Base-by-base conservation (phyloP, 2,329 filamentous ascomycete species). In the Oidium heveae region DNA sequence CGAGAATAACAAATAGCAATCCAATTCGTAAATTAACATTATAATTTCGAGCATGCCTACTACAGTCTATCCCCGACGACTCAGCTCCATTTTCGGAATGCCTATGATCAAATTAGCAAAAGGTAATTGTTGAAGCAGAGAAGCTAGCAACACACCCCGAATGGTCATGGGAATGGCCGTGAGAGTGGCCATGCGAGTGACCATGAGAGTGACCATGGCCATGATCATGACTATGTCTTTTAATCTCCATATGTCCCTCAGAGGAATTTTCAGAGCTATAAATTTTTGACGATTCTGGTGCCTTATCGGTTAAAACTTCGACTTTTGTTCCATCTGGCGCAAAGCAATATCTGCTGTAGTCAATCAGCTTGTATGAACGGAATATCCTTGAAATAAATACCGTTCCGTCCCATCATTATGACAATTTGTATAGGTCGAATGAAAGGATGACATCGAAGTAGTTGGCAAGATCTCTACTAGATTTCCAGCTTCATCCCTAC, bases 1-100 rank as follows among this genome's bases (percentile, higher is more conserved):
- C 73, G 1, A 87, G 70, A 49, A 87, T 77, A 36, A 79, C 82
- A 62, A 87, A 87, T 20, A 87, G 67, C 0, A 85, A 73, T 1
- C 83, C 84, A 53, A 86, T 72, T 9, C 84, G 75, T 2, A 87
- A 70, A 0, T 71, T 71, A 20, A 86, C 70, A 60, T 87, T 76
- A 68, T 86, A 87, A 34, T 76, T 68, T 53, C 82, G 68, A 12
- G 67, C 68, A 15, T 64, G 69, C 8, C 73, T 71, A 13, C 75
- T 72, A 58, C 80, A 84, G 60, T 67, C 49, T 52, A 15, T 55
- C 43, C 57, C 53, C 28, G 47, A 56, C 7, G 56, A 53, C 12
- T 56, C 59, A 10, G 57, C 58, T 13, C 56, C 37, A 22, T 16
- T 34, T 16, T 22, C 33, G 24, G 57, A 59, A 28, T 72, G 65